Percentiles rank a stretch among this genome's conserved stretches.
Conservation (phyloP, 2,329 filamentous ascomycete genomes). For the Arachnopeziza araneosa region DNA sequence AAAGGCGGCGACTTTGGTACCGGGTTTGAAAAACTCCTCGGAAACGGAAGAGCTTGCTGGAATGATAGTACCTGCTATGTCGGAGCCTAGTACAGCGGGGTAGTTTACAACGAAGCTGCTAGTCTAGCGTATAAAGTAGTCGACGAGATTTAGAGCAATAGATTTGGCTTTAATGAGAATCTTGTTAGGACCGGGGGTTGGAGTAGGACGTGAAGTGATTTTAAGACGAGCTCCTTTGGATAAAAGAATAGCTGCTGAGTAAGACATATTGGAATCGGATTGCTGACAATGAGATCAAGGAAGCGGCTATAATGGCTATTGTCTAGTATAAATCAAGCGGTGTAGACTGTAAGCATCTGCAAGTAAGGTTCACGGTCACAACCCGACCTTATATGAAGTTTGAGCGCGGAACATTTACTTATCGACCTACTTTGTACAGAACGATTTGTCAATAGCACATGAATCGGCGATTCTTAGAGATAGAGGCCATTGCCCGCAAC, state of each 20-base stretch:
- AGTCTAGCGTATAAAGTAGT: background rate
- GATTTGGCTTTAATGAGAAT: slow-evolving; percentile 3
- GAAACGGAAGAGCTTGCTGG: background rate
- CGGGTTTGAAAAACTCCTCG: background rate
- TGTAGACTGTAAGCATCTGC: no score
- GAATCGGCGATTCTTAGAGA: no score
- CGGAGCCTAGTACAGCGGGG: background rate
- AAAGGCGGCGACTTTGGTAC: background rate
- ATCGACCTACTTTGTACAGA: no score
- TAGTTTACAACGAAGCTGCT: background rate
- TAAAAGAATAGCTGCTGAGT: slow-evolving; percentile 2
- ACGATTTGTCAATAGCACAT: no score
- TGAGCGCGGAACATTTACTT: no score
- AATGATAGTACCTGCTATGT: background rate
- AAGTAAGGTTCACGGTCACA: no score
- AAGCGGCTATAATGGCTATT: no score
- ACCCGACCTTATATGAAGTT: no score
- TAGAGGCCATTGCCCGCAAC: no score
- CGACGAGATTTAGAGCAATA: slow-evolving; percentile 4
- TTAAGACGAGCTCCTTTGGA: slow-evolving; percentile 1
- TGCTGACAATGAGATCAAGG: no score
- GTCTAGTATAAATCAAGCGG: no score
- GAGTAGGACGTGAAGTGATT: background rate
- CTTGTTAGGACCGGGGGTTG: slow-evolving; percentile 1
- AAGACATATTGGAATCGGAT: background rate